Evolutionary conservation across 768 basidiomycete species (phyloP).

Genomic region (Podaxis sp.): DNA sequence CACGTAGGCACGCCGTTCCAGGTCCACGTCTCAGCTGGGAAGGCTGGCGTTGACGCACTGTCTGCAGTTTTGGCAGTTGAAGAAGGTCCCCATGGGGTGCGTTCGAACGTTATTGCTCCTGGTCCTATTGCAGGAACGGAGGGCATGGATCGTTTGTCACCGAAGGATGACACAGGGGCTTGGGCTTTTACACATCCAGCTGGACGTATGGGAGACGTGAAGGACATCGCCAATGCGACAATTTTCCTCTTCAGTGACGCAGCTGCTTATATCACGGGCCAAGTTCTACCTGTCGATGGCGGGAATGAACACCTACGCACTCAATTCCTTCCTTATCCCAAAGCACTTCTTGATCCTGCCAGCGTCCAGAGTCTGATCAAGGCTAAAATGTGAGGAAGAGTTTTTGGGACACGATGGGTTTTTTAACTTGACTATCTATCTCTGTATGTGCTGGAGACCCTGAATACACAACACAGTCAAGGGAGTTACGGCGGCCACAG

Average conservation of each 20-base stretch:
- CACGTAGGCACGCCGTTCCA: conserved; percentile 73
- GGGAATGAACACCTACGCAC: conserved; percentile 50
- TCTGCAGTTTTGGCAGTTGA: conserved; percentile 86
- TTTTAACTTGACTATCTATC: neutral
- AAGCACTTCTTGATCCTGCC: conserved; percentile 55
- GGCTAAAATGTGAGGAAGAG: conserved; percentile 33
- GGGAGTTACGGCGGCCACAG: neutral
- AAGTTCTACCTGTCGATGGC: conserved; percentile 70
- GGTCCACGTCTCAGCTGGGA: conserved; percentile 92
- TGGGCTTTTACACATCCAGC: conserved; percentile 19
- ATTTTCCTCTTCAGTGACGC: conserved; percentile 83
- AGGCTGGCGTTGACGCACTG: conserved; percentile 89
- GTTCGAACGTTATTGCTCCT: conserved; percentile 83
- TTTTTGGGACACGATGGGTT: neutral
- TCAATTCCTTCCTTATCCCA: conserved; percentile 54
- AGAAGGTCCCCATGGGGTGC: conserved; percentile 92
- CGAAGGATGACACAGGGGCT: conserved; percentile 21
- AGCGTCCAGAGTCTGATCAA: conserved; percentile 48
- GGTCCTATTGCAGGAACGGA: conserved; percentile 82
- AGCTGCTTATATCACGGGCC: conserved; percentile 72
- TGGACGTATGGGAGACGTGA: conserved; percentile 53
- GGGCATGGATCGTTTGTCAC: conserved; percentile 56
- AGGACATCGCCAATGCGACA: conserved; percentile 67
- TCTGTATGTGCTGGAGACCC: neutral
- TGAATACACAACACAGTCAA: neutral